Evolutionary conservation across 2,329 filamentous ascomycete genomes (phyloP).

Genomic region (Diplodia seriata): DNA sequence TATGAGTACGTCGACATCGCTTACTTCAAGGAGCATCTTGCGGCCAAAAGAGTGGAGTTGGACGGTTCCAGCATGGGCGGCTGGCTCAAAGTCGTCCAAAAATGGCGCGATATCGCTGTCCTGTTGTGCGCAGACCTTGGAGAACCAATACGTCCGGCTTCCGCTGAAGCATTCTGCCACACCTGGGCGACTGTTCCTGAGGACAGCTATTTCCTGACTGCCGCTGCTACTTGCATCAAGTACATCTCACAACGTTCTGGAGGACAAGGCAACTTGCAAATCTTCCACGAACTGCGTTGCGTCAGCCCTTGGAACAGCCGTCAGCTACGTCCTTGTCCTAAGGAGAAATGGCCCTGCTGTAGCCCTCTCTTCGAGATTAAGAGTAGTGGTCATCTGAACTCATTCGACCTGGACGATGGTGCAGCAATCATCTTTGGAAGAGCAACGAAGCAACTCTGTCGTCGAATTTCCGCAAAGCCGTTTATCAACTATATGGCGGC

Average conservation of each 20-base stretch:
- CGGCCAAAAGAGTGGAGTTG: not conserved
- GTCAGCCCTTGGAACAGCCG: not conserved
- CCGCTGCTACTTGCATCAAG: not conserved
- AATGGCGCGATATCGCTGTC: not conserved
- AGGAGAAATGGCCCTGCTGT: not conserved
- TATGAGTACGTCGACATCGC: slow-evolving; percentile 1
- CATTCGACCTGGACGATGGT: not conserved
- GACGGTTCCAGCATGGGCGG: not conserved
- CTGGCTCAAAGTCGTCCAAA: slow-evolving; percentile 10
- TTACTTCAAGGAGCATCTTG: not conserved
- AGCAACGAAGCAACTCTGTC: not conserved
- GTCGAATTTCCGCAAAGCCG: not conserved
- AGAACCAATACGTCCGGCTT: not conserved
- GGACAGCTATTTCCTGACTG: not conserved
- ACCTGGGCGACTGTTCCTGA: not conserved
- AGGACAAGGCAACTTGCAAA: not conserved
- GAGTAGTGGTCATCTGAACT: not conserved
- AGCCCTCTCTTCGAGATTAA: not conserved
- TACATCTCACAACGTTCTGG: not conserved
- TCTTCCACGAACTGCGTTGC: not conserved
- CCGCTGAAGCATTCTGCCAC: not conserved
- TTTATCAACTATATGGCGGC: not conserved
- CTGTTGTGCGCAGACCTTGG: not conserved
- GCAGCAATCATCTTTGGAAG: not conserved
- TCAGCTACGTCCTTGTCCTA: not conserved